Percentiles rank a stretch among this genome's conserved stretches.
Conservation (phyloP, 768 basidiomycete species). For the Suillus fuscotomentosus region DNA sequence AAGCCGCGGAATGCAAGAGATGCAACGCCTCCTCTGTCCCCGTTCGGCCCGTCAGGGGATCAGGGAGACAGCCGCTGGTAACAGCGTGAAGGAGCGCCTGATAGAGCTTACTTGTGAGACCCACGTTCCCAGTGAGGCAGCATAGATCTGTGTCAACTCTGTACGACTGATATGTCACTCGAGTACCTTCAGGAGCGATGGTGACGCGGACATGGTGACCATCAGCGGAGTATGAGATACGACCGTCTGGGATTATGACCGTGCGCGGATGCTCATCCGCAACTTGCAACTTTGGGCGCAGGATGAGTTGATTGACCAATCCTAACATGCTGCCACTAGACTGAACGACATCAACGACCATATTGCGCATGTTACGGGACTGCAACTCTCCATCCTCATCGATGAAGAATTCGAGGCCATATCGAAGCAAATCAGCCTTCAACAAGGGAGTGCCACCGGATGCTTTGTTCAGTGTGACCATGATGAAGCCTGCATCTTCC, state of each 20-base stretch:
- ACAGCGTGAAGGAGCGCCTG: slow-evolving; percentile 46
- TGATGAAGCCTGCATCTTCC: slow-evolving; percentile 20
- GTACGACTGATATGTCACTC: slow-evolving; percentile 27
- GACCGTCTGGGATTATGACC: slow-evolving; percentile 42
- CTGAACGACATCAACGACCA: slow-evolving; percentile 42
- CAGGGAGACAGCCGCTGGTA: slow-evolving; percentile 36
- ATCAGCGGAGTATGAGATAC: slow-evolving; percentile 11
- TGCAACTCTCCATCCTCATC: slow-evolving; percentile 32
- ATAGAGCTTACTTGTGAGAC: slow-evolving; percentile 31
- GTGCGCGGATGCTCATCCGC: slow-evolving; percentile 11
- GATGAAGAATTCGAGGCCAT: slow-evolving; percentile 39
- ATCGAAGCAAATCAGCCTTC: slow-evolving; percentile 37
- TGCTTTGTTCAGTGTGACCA: slow-evolving; percentile 14
- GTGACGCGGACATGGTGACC: slow-evolving; percentile 19
- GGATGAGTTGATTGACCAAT: slow-evolving; percentile 37
- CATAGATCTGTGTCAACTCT: slow-evolving; percentile 25
- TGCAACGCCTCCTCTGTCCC: slow-evolving; percentile 45
- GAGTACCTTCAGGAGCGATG: slow-evolving; percentile 3
- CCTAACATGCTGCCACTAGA: slow-evolving; percentile 45
- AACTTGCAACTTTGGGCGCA: slow-evolving; percentile 27
- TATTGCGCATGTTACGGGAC: slow-evolving; percentile 40
- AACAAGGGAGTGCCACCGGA: slow-evolving; percentile 14
- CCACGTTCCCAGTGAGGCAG: slow-evolving; percentile 24
- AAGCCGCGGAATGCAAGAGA: slow-evolving; percentile 36
- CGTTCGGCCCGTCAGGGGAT: slow-evolving; percentile 41